Evolutionary conservation across 345 rosid species (phyloP).

Genomic region (Gossypium australe): DNA sequence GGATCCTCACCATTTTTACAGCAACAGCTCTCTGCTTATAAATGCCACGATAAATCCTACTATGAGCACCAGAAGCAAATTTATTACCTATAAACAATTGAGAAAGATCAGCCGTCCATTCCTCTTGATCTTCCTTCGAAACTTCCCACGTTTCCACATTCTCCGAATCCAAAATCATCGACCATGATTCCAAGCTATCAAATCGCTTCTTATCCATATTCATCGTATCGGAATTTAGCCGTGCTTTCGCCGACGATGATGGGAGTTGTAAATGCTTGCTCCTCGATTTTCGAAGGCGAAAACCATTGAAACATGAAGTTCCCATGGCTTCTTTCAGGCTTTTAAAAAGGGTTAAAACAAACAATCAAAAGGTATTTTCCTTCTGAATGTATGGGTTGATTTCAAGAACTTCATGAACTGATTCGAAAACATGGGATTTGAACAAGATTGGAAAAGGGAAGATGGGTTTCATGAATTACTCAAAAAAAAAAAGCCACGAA

Average conservation of each 20-base stretch:
- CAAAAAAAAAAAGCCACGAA: conserved; percentile 4
- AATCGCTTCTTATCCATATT: conserved; percentile 88
- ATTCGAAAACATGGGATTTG: conserved; percentile 81
- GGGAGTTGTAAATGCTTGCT: conserved; percentile 41
- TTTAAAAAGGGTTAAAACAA: conserved; percentile 19
- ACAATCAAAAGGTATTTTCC: conserved; percentile 51
- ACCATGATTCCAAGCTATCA: conserved; percentile 97
- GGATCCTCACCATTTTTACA: conserved; percentile 95
- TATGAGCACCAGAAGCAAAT: conserved; percentile 95
- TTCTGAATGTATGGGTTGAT: conserved; percentile 90
- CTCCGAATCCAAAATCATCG: conserved; percentile 92
- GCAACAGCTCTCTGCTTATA: conserved; percentile 98
- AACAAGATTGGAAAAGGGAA: conserved; percentile 21
- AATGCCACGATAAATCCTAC: conserved; percentile 89
- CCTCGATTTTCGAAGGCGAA: conserved; percentile 54
- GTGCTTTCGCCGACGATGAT: conserved; percentile 46
- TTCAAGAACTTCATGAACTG: conserved; percentile 96
- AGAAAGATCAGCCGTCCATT: conserved; percentile 98
- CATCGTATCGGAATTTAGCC: conserved; percentile 51
- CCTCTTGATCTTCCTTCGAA: conserved; percentile 79
- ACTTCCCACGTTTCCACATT: conserved; percentile 95
- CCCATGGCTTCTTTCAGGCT: conserved; percentile 37
- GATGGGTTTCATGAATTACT: conserved; percentile 52
- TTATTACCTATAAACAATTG: conserved; percentile 95
- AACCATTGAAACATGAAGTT: conserved; percentile 65